Percentiles rank a stretch among this genome's conserved stretches.
Conservation (phyloP, 2,329 filamentous ascomycete species). For the Alternaria postmessia region DNA sequence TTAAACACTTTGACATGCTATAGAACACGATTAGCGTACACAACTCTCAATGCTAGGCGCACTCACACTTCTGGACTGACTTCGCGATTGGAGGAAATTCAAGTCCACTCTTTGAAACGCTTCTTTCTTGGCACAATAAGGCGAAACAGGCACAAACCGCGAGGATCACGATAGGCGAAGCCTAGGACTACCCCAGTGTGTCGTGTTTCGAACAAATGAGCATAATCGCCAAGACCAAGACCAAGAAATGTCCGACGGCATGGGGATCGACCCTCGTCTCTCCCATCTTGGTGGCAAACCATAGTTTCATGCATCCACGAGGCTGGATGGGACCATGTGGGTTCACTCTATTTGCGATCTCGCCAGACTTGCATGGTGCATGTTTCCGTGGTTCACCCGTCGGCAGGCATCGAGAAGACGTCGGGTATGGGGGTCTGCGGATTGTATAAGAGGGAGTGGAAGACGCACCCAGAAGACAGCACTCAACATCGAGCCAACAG, state of each 20-base stretch:
- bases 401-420: not conserved
- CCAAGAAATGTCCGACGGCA: slow-evolving; percentile 12
- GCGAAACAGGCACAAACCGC: slow-evolving; percentile 6
- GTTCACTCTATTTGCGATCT: slow-evolving; percentile 14
- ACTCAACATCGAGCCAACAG: slow-evolving; percentile 30
- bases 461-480: slow-evolving; percentile 14
- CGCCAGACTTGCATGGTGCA: not conserved
- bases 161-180: slow-evolving; percentile 18
- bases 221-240: slow-evolving; percentile 6
- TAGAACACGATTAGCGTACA: not conserved
- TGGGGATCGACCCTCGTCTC: slow-evolving; percentile 18
- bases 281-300: slow-evolving; percentile 7
- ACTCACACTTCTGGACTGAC: not conserved
- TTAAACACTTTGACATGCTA: not conserved
- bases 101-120: slow-evolving; percentile 16
- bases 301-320: slow-evolving; percentile 17
- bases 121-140: slow-evolving; percentile 7
- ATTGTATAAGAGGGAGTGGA: slow-evolving; percentile 22
- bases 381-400: slow-evolving; percentile 1
- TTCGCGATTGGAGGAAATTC: slow-evolving; percentile 10
- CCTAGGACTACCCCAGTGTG: slow-evolving; percentile 16
- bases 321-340: slow-evolving; percentile 10
- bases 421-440: slow-evolving; percentile 1
- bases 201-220: slow-evolving; percentile 31
- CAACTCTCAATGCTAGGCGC: not conserved